Conservation (phyloP, 805 yeast genomes). For the Schwanniomyces polymorphus region DNA sequence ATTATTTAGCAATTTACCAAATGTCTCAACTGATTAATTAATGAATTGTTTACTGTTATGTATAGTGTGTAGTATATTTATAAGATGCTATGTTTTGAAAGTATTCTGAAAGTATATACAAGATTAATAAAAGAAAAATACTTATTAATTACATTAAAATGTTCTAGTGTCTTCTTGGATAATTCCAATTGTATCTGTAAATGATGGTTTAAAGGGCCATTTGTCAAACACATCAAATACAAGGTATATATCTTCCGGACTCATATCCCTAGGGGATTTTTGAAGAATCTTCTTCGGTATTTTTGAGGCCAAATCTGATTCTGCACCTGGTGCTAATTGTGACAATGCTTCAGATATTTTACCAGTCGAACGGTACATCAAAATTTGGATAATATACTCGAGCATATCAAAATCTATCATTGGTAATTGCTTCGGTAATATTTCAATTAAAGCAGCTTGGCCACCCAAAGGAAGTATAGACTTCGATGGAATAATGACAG, state of each 20-base stretch:
- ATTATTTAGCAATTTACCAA: slow-evolving; percentile 31
- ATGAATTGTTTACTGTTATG: neutral
- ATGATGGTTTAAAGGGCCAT: slow-evolving; percentile 86
- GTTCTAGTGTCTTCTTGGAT: slow-evolving; percentile 11
- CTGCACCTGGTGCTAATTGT: slow-evolving; percentile 82
- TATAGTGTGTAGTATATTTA: neutral
- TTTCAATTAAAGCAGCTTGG: slow-evolving; percentile 57
- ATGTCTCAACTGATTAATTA: slow-evolving; percentile 12
- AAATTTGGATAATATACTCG: slow-evolving; percentile 65
- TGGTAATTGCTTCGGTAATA: slow-evolving; percentile 40
- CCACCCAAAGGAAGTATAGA: slow-evolving; percentile 28
- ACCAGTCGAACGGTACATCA: slow-evolving; percentile 49
- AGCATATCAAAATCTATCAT: slow-evolving; percentile 49
- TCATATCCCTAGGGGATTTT: slow-evolving; percentile 48
- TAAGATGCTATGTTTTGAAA: neutral
- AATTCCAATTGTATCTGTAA: slow-evolving; percentile 16
- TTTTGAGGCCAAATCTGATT: slow-evolving; percentile 43
- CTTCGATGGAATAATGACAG: slow-evolving; percentile 26
- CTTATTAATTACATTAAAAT: slow-evolving; percentile 1
- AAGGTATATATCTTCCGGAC: slow-evolving; percentile 52
- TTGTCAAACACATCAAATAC: slow-evolving; percentile 53
- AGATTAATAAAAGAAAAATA: neutral
- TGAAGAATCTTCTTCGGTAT: slow-evolving; percentile 36
- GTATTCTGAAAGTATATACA: neutral
- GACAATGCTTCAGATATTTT: slow-evolving; percentile 48